These are phyloP conservation scores for Claviceps africana DNA, from an alignment of 2,329 filamentous ascomycete genomes.

Conservation along the genomic window DNA sequence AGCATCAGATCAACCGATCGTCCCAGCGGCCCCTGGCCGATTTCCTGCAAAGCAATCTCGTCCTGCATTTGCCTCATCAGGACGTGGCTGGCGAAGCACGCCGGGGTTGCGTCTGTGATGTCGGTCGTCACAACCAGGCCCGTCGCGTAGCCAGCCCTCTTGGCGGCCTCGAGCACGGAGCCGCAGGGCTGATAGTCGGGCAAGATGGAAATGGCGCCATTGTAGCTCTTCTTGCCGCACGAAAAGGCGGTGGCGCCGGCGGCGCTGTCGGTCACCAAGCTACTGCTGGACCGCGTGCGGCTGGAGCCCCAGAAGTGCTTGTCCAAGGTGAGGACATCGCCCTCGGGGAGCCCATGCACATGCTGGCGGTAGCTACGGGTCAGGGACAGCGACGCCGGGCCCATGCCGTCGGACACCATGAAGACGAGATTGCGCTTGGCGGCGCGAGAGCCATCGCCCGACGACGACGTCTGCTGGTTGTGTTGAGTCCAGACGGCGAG, in stretches of 20 bases:
- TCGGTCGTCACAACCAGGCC: conserved; percentile 90
- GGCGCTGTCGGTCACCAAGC: conserved; percentile 84
- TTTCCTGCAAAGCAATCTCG: conserved; percentile 80
- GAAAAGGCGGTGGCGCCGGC: conserved; percentile 96
- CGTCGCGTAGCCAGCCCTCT: conserved; percentile 80
- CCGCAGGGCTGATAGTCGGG: conserved; percentile 80
- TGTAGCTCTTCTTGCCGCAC: conserved; percentile 88
- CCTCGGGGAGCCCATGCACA: conserved; percentile 54
- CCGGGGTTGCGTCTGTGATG: conserved; percentile 90
- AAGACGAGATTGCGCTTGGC: conserved; percentile 90
- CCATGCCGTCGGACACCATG: conserved; percentile 99
- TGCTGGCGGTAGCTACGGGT: conserved; percentile 79
- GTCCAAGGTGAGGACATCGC: conserved; percentile 69
- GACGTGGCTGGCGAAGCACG: conserved; percentile 85
- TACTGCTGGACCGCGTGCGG: conserved; percentile 70
- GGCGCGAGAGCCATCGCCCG: conserved; percentile 22
- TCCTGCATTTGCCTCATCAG: conserved; percentile 70
- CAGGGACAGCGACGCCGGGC: conserved; percentile 75
- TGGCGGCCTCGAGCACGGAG: conserved; percentile 84
- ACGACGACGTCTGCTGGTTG: conserved; percentile 37
- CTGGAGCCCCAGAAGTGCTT: conserved; percentile 82
- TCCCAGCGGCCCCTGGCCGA: conserved; percentile 77
- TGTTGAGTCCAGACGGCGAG: conserved; percentile 55
- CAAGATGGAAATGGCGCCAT: conserved; percentile 82
- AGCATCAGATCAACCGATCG: conserved; percentile 84